Base-by-base conservation (phyloP, 2,329 filamentous ascomycete species). In the Fusarium brachygibbosum region DNA sequence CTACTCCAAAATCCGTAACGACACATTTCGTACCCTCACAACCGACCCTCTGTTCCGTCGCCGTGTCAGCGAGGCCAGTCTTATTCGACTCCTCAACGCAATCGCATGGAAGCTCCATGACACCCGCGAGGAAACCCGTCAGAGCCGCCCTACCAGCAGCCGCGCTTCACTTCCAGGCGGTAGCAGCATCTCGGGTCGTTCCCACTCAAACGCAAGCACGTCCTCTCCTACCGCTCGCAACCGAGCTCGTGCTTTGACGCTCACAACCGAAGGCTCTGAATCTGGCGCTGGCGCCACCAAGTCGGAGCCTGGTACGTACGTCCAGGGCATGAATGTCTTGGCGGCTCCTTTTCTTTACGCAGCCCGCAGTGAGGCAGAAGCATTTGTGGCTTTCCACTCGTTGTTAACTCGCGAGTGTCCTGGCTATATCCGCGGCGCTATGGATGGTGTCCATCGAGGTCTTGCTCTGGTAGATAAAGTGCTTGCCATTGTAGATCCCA, bases 241-340 rank as follows among this genome's bases (percentile, higher is more conserved):
- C 61, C 84, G 87, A 66, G 82, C 84, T n/a, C 83, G 86, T 35
- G 86, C 87, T 32, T 77, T 88, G 58, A 87, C 87, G 14, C 80
- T 90, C 56, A 90, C 87, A 2, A 90, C 87, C 0, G 88, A 91
- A 75, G 85, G 89, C 65, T 86, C 90, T 70, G 88, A 91, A 67
- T 83, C 84, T 9, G 86, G 86, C 59, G 75, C 79, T 14, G 86
- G 86, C 60, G 77, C 79, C 21, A 83, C 82, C 4, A 84, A 82
- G 9, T 81, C 83, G 32, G 91, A 93, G 73, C 87, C 93, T 13
- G 93, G 94, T 32, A 94, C 93, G 40, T 99, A 99, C 75, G 95
- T 99, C 4, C 96, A 99, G 80, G 96, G 96, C 71, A 98, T 99
- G 95, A 99, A 99, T 77, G 96, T 99, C 40, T 87, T 99, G 17